Base-by-base conservation (phyloP, 1,284 basidiomycete genomes). In the Exobasidium cylindrosporum region DNA sequence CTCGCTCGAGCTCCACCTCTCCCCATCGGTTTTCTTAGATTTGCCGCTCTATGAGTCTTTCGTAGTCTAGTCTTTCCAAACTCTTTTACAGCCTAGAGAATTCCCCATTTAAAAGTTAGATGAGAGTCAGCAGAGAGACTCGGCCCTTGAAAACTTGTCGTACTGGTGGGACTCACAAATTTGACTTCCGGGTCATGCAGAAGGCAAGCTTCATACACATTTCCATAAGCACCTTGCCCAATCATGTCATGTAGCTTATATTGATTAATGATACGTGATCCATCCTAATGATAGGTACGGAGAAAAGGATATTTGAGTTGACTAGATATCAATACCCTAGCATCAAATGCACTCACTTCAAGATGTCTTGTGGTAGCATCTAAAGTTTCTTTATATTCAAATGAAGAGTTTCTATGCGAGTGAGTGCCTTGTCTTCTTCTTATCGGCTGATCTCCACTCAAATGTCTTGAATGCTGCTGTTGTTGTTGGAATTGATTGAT, bases 221-320 rank as follows among this genome's bases (percentile, higher is more conserved):
- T 67, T 0, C 74, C 77, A 47, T 76, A 79, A 2, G 75, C 66
- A 4, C 77, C 77, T 14, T 70, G 60, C 0, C 77, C 77, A 28
- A 79, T 73, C n/a, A 70, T 59, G 4, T 70, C 65, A 23, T 64
- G 63, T 47, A 79, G 73, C 52, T 66, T 69, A 57, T 79, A 79
- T 57, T 79, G 77, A 57, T 79, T 79, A 62, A 79, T 71, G 55
- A 76, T 70, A 0, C 70, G 57, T 0, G 73, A 73, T 4, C 77
- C 77, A 57, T 79, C 77, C 21, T 60, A 1, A 21, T 17, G 28
- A 10, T 2, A 24, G 29, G 35, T 17, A 17, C 30, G 35, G 17
- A 17, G 17, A 10, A 40, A 40, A n/a, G 17, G 28, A 5, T 24
- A 43, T 24, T 17, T 4, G 6, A 46, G 28, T 4, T 23, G 28